phyloP scores from a whole-genome alignment of 352 stramenopile species.

The Globisporangium uncinulatum region DNA sequence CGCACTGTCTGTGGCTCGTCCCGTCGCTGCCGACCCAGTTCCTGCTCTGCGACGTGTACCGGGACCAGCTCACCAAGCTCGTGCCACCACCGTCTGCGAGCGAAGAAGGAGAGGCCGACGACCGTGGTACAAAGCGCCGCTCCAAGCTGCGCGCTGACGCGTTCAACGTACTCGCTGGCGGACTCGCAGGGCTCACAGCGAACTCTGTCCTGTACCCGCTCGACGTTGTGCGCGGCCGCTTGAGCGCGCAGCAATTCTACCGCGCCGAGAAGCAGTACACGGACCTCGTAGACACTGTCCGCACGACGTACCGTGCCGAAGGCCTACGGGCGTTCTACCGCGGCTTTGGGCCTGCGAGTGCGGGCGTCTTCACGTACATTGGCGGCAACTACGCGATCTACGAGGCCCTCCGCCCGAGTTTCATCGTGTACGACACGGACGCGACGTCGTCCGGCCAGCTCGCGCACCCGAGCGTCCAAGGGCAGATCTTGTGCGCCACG shows the following conservation, averaged over 20 bases:
- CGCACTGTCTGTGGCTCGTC: constrained; percentile 79
- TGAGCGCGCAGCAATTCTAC: constrained; percentile 71
- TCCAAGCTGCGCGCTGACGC: constrained; percentile 30
- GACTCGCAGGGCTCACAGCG: constrained; percentile 59
- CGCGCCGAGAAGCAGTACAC: constrained; percentile 27
- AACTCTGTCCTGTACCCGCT: constrained; percentile 74
- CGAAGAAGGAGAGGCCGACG: background rate
- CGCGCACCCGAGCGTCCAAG: constrained; percentile 59
- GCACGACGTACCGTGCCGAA: constrained; percentile 39
- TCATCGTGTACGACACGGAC: constrained; percentile 73
- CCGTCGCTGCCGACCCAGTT: constrained; percentile 79
- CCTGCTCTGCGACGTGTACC: constrained; percentile 65
- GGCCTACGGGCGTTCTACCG: constrained; percentile 63
- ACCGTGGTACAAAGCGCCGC: background rate
- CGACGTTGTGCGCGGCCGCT: constrained; percentile 65
- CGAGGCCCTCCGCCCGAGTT: constrained; percentile 72
- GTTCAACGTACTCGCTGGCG: constrained; percentile 57
- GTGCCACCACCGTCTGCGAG: constrained; percentile 10
- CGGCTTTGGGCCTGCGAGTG: constrained; percentile 58
- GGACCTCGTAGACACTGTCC: constrained; percentile 51
- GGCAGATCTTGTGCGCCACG: constrained; percentile 74
- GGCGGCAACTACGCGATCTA: constrained; percentile 83
- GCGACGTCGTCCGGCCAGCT: constrained; percentile 41
- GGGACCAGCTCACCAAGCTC: constrained; percentile 35
- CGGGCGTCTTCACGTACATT: constrained; percentile 75